Evolutionary conservation across 345 rosid species (phyloP).

Genomic region (Eucalyptus curtisii): DNA sequence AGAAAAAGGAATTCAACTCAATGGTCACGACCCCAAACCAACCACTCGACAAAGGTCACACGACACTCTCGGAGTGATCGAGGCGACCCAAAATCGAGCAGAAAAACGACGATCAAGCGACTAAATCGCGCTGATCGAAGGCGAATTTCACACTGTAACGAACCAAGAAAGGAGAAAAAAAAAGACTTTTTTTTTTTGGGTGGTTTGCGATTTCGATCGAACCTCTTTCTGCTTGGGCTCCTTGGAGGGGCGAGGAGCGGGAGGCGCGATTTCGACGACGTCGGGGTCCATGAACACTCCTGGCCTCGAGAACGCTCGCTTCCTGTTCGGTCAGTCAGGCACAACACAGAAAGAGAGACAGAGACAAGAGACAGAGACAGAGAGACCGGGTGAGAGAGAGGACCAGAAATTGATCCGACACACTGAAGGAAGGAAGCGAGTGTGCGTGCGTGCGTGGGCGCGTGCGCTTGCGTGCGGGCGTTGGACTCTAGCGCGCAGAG

Average conservation of each 20-base stretch:
- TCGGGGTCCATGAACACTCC: slow-evolving; percentile 49
- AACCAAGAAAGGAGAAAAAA: not conserved
- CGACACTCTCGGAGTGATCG: not conserved
- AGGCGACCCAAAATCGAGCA: not conserved
- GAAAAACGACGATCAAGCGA: not conserved
- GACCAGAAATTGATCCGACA: not conserved
- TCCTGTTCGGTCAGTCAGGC: slow-evolving; percentile 10
- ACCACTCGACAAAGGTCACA: not conserved
- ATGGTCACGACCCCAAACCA: not conserved
- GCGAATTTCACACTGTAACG: not conserved
- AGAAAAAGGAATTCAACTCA: not conserved
- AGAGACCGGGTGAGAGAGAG: not conserved
- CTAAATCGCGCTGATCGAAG: not conserved
- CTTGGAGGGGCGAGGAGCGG: slow-evolving; percentile 17
- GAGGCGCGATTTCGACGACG: slow-evolving; percentile 53
- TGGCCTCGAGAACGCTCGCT: not conserved
- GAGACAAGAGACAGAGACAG: not conserved
- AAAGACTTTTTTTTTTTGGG: not conserved
- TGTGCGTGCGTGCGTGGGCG: not conserved
- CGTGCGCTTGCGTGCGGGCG: not conserved
- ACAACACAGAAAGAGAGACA: not conserved
- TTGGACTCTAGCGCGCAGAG: not conserved
- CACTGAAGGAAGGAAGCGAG: not conserved
- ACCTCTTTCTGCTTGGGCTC: slow-evolving; percentile 39
- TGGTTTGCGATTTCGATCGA: not conserved